Percentiles rank a stretch among this genome's conserved stretches.
Conservation (phyloP, 108 stramenopile genomes). For the Parietichytrium sp. region DNA sequence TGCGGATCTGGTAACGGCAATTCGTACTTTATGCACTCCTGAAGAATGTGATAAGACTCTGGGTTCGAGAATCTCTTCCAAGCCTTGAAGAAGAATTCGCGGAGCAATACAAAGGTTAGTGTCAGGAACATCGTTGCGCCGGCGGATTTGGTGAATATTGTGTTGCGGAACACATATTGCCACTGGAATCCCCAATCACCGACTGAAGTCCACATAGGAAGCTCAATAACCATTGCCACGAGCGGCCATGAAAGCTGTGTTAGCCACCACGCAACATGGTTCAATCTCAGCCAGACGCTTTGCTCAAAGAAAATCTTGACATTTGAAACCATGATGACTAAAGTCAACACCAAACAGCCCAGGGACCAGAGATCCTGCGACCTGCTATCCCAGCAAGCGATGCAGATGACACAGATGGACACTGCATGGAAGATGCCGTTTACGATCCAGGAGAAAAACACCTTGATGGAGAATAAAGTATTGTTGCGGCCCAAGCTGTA, state of each 20-base stretch:
- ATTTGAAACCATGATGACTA: conserved; percentile 9
- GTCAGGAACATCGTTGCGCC: neutral
- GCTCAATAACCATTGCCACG: neutral
- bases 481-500: conserved; percentile 35
- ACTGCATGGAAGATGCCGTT: neutral
- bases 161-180: neutral
- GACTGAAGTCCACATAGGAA: neutral
- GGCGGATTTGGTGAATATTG: neutral
- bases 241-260: neutral
- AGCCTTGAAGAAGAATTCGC: neutral
- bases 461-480: neutral
- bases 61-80: neutral
- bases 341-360: neutral
- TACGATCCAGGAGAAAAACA: neutral
- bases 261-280: conserved; percentile 7
- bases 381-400: neutral
- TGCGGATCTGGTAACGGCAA: neutral
- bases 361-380: neutral
- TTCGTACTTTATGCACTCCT: neutral
- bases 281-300: neutral
- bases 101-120: neutral
- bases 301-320: conserved; percentile 31
- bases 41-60: conserved; percentile 1
- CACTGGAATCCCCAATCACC: conserved; percentile 19
- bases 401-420: neutral